phyloP scores from a whole-genome alignment of 768 basidiomycete genomes.

The Rossbeevera mucosa region DNA sequence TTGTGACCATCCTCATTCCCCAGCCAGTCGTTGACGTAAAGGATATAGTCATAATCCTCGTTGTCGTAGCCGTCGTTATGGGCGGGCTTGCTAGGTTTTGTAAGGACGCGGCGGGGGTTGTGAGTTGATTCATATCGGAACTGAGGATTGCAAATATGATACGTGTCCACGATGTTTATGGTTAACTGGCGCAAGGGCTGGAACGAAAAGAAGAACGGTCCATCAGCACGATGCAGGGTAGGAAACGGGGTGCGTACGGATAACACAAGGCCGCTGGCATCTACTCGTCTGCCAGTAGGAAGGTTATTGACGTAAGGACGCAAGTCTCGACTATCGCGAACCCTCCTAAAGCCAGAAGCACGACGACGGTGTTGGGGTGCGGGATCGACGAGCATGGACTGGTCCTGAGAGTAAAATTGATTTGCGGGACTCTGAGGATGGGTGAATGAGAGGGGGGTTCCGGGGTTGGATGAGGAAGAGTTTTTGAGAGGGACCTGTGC shows the following conservation, averaged over 20 bases:
- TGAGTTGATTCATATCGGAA: slow-evolving; percentile 94
- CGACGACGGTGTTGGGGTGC: slow-evolving; percentile 55
- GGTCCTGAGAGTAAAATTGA: slow-evolving; percentile 60
- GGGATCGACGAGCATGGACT: slow-evolving; percentile 69
- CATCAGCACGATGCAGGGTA: slow-evolving; percentile 9
- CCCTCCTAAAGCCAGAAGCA: slow-evolving; percentile 71
- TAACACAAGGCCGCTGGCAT: slow-evolving; percentile 68
- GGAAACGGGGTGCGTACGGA: slow-evolving; percentile 54
- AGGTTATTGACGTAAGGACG: slow-evolving; percentile 65
- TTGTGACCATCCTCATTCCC: slow-evolving; percentile 94
- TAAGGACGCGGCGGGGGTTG: slow-evolving; percentile 94
- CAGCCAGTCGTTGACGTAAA: slow-evolving; percentile 98
- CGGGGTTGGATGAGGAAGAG: slow-evolving; percentile 58
- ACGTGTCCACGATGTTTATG: slow-evolving; percentile 84
- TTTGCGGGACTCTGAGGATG: slow-evolving; percentile 48
- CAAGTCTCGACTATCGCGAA: slow-evolving; percentile 73
- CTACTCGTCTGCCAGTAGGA: slow-evolving; percentile 68
- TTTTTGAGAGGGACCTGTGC: slow-evolving; percentile 45
- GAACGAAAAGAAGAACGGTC: neutral
- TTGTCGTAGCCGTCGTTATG: slow-evolving; percentile 99
- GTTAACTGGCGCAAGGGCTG: slow-evolving; percentile 71
- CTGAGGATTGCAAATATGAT: slow-evolving; percentile 88
- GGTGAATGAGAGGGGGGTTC: slow-evolving; percentile 67
- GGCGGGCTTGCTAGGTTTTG: slow-evolving; percentile 92
- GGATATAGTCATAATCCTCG: slow-evolving; percentile 98